phyloP scores from a whole-genome alignment of 2,329 filamentous ascomycete species.

The Neurospora sp. region DNA sequence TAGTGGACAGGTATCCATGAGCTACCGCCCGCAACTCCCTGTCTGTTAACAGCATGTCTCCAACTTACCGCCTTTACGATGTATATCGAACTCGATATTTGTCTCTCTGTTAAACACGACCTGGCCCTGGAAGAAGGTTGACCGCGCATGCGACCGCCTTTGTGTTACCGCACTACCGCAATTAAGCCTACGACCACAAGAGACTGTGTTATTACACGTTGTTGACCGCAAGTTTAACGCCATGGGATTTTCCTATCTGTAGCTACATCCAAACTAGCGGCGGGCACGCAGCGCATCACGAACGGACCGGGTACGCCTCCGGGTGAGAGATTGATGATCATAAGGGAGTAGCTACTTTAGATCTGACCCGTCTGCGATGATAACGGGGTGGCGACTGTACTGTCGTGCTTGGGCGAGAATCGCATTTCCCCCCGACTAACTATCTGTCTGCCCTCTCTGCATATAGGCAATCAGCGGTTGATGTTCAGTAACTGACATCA shows the following conservation, averaged over 20 bases:
- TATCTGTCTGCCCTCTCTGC: not conserved
- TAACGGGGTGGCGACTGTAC: not conserved
- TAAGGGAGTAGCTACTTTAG: not conserved
- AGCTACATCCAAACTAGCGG: not conserved
- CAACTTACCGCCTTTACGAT: not conserved
- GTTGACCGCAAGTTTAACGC: not conserved
- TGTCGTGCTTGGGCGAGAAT: not conserved
- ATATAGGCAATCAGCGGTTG: not conserved
- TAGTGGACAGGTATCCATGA: not conserved
- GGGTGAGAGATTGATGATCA: not conserved
- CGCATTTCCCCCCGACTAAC: not conserved
- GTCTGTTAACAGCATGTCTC: not conserved
- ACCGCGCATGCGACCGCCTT: not conserved
- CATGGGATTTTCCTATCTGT: not conserved
- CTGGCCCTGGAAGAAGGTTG: not conserved
- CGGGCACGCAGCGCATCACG: not conserved
- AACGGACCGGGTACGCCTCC: not conserved
- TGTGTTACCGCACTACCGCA: not conserved
- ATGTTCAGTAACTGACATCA: not conserved
- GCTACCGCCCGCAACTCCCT: not conserved
- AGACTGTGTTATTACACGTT: not conserved
- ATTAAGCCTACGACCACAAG: not conserved
- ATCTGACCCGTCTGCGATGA: not conserved
- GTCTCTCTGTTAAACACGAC: not conserved
- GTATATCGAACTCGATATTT: not conserved